Evolutionary conservation across 2,329 filamentous ascomycete genomes (phyloP), one percentile per base, ranked within the genome.

Genomic region (Alternaria conjuncta): DNA sequence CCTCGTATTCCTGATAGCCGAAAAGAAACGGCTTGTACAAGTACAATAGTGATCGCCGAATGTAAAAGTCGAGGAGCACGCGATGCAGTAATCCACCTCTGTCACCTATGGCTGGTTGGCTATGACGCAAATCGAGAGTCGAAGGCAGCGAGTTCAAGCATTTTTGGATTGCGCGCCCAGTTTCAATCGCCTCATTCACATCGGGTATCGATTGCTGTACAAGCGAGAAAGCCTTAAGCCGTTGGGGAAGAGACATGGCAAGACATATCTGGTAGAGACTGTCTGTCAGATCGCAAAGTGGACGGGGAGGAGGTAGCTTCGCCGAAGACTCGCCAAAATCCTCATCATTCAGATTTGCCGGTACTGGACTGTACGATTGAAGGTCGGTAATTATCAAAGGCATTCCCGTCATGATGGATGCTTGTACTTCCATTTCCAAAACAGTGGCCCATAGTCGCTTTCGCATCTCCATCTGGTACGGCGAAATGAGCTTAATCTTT

Each of bases 391-490:
- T 47, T 18, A 67, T 54, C 6, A 67, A 44, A n/a, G 71, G 68
- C 63, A 71, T 68, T 5, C 68, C 68, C 3, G 60, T 63, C 41
- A 61, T 61, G 61, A 74, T 67, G 3, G 70, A 72, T 15, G 68
- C 59, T 54, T 75, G 72, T 20, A 83, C 61, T 53, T 81, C 79
- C 26, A 82, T 64, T 62, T 84, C 81, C 11, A 83, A 60, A 9
- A 83, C 78, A 0, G 82, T 82, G n/a, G 78, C 75, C 82, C 82
- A 84, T 4, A 84, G 58, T n/a, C 82, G 76, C 18, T 82, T 78
- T 15, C 81, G 80, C 71, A 83, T 79, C 58, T 84, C 82, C 1
- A 53, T 55, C 32, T 75, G 70, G 28, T 73, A 82, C 5, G 69
- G 67, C 5, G 72, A 71, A 28, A 81, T n/a, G n/a, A n/a, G 76